Evolutionary conservation across 257 asterid species (phyloP).

Genomic region (Verbascum thapsus): DNA sequence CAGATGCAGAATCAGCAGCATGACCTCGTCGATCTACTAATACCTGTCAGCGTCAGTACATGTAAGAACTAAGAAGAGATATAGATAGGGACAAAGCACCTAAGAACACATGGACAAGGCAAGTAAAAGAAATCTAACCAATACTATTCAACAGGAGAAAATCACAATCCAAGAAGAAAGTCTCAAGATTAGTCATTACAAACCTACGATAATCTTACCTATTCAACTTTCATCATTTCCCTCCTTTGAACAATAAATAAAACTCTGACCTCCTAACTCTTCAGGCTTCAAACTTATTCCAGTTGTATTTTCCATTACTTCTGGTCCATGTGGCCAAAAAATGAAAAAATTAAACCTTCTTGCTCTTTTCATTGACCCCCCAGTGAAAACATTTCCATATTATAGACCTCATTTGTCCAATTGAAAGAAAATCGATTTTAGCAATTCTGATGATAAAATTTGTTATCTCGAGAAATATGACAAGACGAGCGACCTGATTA

Average conservation of each 20-base stretch:
- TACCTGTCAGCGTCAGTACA: slow-evolving; percentile 47
- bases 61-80: slow-evolving; percentile 26
- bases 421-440: too few species aligned
- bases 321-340: too few species aligned
- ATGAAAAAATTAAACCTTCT: neutral
- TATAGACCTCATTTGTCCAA: neutral
- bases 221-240: too few species aligned
- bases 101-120: neutral
- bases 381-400: neutral
- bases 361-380: neutral
- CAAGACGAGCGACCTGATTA: slow-evolving; percentile 1
- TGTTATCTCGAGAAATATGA: slow-evolving; percentile 4
- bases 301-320: too few species aligned
- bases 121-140: slow-evolving; percentile 10
- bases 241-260: too few species aligned
- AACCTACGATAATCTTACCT: too few species aligned
- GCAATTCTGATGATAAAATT: neutral
- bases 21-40: slow-evolving; percentile 57
- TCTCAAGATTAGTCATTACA: too few species aligned
- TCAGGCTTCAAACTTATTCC: too few species aligned
- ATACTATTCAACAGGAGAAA: too few species aligned
- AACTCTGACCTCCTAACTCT: too few species aligned
- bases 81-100: neutral
- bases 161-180: too few species aligned
- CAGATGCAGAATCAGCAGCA: slow-evolving; percentile 44